Conservation (phyloP, 331 rosid genomes). For the Malus hybrid region DNA sequence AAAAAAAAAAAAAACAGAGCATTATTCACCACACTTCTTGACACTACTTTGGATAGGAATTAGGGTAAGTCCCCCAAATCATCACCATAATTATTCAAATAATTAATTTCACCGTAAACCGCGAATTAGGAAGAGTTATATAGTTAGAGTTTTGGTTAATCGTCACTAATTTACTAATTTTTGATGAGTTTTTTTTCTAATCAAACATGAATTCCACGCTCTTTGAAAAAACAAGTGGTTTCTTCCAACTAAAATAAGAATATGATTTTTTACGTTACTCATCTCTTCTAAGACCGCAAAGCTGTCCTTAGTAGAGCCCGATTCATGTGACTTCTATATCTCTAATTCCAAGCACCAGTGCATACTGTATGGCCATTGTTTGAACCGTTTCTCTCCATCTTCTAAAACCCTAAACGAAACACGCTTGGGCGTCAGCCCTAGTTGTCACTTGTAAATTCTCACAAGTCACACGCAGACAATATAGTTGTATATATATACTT, state of each 20-base stretch:
- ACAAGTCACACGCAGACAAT: not conserved
- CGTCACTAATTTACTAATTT: not conserved
- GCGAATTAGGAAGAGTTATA: not conserved
- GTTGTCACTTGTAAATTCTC: not conserved
- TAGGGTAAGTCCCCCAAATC: not conserved
- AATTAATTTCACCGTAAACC: not conserved
- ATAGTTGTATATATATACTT: not conserved
- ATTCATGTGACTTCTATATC: slow-evolving; percentile 22
- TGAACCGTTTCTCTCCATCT: not conserved
- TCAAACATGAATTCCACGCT: not conserved
- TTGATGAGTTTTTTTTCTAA: not conserved
- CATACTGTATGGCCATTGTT: not conserved
- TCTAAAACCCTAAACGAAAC: slow-evolving; percentile 1
- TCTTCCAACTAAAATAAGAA: not conserved
- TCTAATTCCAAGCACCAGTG: not conserved
- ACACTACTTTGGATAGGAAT: not conserved
- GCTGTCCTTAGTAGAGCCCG: slow-evolving; percentile 1
- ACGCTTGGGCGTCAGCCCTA: slow-evolving; percentile 15
- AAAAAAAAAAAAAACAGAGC: not conserved
- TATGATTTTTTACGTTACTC: slow-evolving; percentile 11
- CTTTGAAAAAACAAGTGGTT: not conserved
- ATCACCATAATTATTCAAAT: not conserved
- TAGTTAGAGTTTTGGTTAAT: not conserved
- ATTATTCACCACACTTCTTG: not conserved
- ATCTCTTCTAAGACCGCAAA: not conserved